These are phyloP conservation scores for Bertia moriformis DNA, from an alignment of 2,329 filamentous ascomycete genomes.

Conservation along the genomic window DNA sequence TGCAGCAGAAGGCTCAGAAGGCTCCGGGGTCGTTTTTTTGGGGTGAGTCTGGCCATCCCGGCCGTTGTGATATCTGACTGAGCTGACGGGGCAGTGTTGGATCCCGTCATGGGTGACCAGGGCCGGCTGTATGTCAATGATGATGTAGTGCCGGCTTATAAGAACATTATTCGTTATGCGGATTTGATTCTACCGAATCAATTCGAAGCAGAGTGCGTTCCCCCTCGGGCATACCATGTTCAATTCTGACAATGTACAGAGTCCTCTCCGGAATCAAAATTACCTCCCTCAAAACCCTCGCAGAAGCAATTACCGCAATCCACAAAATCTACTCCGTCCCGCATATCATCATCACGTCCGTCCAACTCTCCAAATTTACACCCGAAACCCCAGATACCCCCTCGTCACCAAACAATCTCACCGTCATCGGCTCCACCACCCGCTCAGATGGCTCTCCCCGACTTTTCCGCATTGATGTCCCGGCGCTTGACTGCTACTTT, in stretches of 20 bases:
- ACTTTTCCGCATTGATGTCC: conserved; percentile 79
- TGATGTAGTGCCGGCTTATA: conserved; percentile 84
- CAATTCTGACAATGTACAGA: conserved; percentile 25
- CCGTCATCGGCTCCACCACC: conserved; percentile 59
- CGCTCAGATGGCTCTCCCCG: conserved; percentile 51
- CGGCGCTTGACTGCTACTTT: conserved; percentile 83
- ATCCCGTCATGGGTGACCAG: conserved; percentile 97
- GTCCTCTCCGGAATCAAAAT: conserved; percentile 77
- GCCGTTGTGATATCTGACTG: neutral
- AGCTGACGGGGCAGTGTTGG: conserved; percentile 40
- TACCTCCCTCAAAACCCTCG: conserved; percentile 57
- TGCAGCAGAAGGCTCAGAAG: conserved; percentile 48
- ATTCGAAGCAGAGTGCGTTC: conserved; percentile 82
- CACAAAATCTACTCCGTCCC: conserved; percentile 66
- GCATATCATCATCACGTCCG: conserved; percentile 84
- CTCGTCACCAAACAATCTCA: conserved; percentile 27
- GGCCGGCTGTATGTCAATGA: conserved; percentile 80
- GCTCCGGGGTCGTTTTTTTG: conserved; percentile 77
- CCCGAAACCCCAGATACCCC: conserved; percentile 37
- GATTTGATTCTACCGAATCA: conserved; percentile 93
- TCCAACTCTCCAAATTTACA: conserved; percentile 49
- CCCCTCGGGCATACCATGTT: conserved; percentile 2
- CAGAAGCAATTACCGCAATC: conserved; percentile 59
- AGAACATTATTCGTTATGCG: conserved; percentile 61
- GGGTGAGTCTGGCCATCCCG: conserved; percentile 15